These are phyloP conservation scores for Camillea tinctor DNA, from an alignment of 2,329 filamentous ascomycete genomes.

Conservation along the genomic window DNA sequence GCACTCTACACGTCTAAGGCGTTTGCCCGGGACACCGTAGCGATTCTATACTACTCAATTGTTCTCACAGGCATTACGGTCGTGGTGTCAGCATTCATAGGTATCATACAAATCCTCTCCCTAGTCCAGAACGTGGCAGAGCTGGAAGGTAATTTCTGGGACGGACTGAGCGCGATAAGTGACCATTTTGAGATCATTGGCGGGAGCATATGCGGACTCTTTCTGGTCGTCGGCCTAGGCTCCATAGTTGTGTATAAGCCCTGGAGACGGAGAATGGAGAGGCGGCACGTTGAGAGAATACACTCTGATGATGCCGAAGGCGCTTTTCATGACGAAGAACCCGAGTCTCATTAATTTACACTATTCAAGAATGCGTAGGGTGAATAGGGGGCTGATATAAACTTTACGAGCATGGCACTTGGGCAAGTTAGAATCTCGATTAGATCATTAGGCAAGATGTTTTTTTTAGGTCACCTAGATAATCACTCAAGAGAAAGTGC, in stretches of 20 bases:
- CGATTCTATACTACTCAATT: constrained; percentile 91
- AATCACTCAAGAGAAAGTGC: background rate
- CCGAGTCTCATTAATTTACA: constrained; percentile 1
- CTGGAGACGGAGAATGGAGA: constrained; percentile 62
- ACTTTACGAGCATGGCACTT: background rate
- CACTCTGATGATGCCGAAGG: constrained; percentile 14
- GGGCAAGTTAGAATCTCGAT: background rate
- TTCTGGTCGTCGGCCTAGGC: constrained; percentile 72
- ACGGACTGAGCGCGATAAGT: constrained; percentile 72
- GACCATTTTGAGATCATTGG: constrained; percentile 86
- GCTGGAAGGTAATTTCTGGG: constrained; percentile 80
- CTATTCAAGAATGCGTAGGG: background rate
- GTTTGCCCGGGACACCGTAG: constrained; percentile 78
- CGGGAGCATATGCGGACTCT: constrained; percentile 81
- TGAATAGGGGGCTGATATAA: background rate
- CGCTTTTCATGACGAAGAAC: constrained; percentile 15
- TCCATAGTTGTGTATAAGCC: constrained; percentile 76
- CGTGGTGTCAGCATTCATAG: constrained; percentile 80
- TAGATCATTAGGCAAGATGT: too few species aligned
- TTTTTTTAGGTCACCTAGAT: background rate
- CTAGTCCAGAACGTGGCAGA: constrained; percentile 74
- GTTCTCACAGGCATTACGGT: constrained; percentile 83
- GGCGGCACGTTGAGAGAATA: constrained; percentile 17
- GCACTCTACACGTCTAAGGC: constrained; percentile 80
- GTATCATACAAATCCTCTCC: constrained; percentile 78